Evolutionary conservation across 139 green algal species (phyloP), one percentile per base, ranked within the genome.

Genomic region (Chlorella sp.): DNA sequence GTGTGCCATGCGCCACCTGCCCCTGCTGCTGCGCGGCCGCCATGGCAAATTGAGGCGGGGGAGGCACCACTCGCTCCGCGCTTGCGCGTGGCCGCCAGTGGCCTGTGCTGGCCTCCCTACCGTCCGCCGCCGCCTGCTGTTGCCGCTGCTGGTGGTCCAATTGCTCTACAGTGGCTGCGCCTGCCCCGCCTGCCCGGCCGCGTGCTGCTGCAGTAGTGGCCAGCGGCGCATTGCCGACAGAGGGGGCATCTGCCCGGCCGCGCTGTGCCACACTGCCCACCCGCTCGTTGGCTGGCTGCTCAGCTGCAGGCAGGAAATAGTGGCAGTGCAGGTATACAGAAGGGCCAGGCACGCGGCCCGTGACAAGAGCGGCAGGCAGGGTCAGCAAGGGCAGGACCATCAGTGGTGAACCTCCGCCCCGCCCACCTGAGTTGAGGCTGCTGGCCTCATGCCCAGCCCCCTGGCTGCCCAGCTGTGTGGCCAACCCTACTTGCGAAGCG

Each of bases 391-490:
- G 62, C 62, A 69, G 62, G 36, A 30, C 58, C 9, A 9, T 17
- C 19, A 67, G 58, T 9, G 22, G n/a, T 13, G n/a, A n/a, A n/a
- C n/a, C n/a, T n/a, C n/a, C n/a, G n/a, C n/a, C 11, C n/a, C 22
- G 51, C 75, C 7, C 58, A 83, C 77, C 77, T 38, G 81, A 86
- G 41, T 86, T 86, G 17, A 86, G 70, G 70, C 81, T 86, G 70
- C 81, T 86, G 54, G 72, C 72, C 56, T 81, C 72, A 41, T 81
- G 72, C 38, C 81, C 81, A 19, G 43, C 62, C 62, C 68, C 64
- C 80, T 70, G 80, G 69, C 81, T 80, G 70, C 56, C 81, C 54
- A 79, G 48, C 81, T 80, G 69, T 1, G 70, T 81, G 70, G 0
- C 60, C 60, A 76, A 64, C n/a, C 64, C 81, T 20, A 40, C 81